These are phyloP conservation scores for Pleomassaria siparia DNA, from an alignment of 2,329 filamentous ascomycete species.

Conservation along the genomic window DNA sequence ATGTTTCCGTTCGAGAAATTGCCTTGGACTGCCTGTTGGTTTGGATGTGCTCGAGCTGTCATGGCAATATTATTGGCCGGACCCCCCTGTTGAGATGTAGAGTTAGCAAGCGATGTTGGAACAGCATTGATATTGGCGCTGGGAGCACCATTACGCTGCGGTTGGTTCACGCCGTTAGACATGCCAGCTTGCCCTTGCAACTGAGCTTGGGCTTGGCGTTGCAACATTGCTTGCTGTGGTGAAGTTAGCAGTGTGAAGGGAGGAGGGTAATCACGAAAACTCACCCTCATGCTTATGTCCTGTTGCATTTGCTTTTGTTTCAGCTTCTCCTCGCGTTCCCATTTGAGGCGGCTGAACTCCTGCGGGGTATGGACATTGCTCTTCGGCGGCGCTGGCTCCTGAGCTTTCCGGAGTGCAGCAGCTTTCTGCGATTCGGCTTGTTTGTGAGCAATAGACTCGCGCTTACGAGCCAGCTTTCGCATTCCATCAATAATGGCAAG, in stretches of 20 bases:
- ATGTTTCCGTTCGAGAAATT: constrained; percentile 52
- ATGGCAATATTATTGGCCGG: constrained; percentile 29
- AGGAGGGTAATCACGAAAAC: constrained; percentile 5
- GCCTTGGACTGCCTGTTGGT: constrained; percentile 49
- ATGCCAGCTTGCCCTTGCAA: constrained; percentile 43
- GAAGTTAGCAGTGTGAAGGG: not conserved
- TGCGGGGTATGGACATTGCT: constrained; percentile 72
- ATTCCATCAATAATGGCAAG: constrained; percentile 89
- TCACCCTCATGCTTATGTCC: constrained; percentile 54
- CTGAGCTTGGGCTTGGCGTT: constrained; percentile 41
- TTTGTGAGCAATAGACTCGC: constrained; percentile 82
- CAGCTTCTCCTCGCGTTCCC: constrained; percentile 76
- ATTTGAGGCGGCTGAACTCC: constrained; percentile 86
- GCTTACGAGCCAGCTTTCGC: constrained; percentile 92
- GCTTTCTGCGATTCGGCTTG: constrained; percentile 73
- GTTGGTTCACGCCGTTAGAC: constrained; percentile 41
- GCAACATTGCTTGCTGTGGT: constrained; percentile 32
- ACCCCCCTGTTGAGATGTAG: constrained; percentile 31
- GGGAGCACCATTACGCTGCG: constrained; percentile 44
- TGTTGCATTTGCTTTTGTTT: constrained; percentile 59
- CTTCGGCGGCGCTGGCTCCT: constrained; percentile 65
- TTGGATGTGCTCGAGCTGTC: constrained; percentile 36
- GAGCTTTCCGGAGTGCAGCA: constrained; percentile 78
- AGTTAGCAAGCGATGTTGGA: constrained; percentile 31
- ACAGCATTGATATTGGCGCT: constrained; percentile 35